Base-by-base conservation (phyloP, 2,329 filamentous ascomycete genomes). In the Apiospora arundinis region DNA sequence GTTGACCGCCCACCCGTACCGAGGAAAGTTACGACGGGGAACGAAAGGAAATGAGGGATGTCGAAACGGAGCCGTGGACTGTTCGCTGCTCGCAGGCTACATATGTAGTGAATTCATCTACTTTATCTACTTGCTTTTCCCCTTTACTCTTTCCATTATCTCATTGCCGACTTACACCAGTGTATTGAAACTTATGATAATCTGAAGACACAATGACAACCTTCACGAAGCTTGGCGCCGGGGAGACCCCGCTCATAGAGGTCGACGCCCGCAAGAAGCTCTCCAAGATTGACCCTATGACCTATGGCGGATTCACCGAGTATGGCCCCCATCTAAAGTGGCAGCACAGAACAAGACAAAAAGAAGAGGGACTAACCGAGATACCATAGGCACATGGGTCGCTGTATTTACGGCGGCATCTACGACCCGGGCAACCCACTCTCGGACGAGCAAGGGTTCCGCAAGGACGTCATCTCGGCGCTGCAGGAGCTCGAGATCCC, bases 231-330 rank as follows among this genome's bases (percentile, higher is more conserved):
- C 89, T 93, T 74, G 77, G 83, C 12, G 89, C 90, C 71, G 85
- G 85, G 74, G 88, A 91, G 75, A 86, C 82, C 72, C 88, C 92
- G 66, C 87, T 86, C 74, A 92, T 94, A 77, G 87, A 88, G 70
- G 84, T 95, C 72, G 89, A 93, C 78, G 85, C 91, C 6, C 80
- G 83, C 21, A 88, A 92, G 80, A 89, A 87, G 75, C 82, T 95
- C 70, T 91, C 92, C 72, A 91, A 91, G 79, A 94, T 96, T 77
- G 91, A 95, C 77, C 89, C 92, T 73, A 93, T 93, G 78, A 93
- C 93, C 77, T 96, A 95, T 86, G 92, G 92, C 70, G 93, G 93
- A 14, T 96, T 96, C 82, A 94, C 92, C 72, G 93, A 96, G 92
- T 93, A 84, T 23, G 18, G 45, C n/a, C n/a, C 37, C 42, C 68